Percentiles rank a stretch among this genome's conserved stretches.
phyloP scores from a whole-genome alignment of 192 early-diverging fungal species.

The Coemansia sp. region DNA sequence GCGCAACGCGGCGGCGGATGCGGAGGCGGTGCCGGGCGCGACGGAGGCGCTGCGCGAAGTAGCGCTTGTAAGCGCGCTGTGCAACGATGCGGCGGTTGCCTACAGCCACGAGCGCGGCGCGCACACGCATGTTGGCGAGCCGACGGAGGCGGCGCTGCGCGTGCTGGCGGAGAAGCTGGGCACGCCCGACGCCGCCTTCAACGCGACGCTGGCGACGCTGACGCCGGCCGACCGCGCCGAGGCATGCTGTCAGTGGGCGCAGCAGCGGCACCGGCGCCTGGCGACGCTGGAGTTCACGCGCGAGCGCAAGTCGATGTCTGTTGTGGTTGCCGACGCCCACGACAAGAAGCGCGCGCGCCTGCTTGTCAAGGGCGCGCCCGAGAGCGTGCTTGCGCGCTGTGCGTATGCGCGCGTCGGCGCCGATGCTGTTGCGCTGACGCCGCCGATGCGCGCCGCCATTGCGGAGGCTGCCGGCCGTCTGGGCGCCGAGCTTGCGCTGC shows the following conservation, averaged over 20 bases:
- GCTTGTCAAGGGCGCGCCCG: constrained; percentile 95
- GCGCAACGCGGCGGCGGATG: constrained; percentile 57
- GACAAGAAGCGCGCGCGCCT: constrained; percentile 35
- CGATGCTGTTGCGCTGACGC: constrained; percentile 63
- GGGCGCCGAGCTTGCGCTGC: constrained; percentile 75
- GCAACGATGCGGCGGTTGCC: constrained; percentile 86
- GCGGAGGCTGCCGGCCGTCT: constrained; percentile 69
- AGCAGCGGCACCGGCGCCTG: constrained; percentile 59
- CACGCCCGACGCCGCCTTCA: constrained; percentile 69
- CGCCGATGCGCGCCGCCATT: constrained; percentile 61
- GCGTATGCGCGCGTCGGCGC: constrained; percentile 41
- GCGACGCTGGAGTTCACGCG: constrained; percentile 91
- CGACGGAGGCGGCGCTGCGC: constrained; percentile 96
- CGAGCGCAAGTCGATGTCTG: constrained; percentile 98
- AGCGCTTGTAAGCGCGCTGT: constrained; percentile 70
- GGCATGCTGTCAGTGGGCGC: constrained; percentile 75
- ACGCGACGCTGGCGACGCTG: constrained; percentile 56
- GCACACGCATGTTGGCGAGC: constrained; percentile 89
- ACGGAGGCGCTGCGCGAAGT: constrained; percentile 56
- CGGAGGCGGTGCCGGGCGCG: constrained; percentile 67
- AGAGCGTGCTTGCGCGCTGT: constrained; percentile 89
- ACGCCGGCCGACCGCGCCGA: constrained; percentile 61
- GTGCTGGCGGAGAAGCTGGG: constrained; percentile 93
- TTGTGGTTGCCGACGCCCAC: constrained; percentile 61
- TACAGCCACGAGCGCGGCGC: constrained; percentile 70